phyloP scores from a whole-genome alignment of 805 yeast genomes.

The Teunomyces cretensis region DNA sequence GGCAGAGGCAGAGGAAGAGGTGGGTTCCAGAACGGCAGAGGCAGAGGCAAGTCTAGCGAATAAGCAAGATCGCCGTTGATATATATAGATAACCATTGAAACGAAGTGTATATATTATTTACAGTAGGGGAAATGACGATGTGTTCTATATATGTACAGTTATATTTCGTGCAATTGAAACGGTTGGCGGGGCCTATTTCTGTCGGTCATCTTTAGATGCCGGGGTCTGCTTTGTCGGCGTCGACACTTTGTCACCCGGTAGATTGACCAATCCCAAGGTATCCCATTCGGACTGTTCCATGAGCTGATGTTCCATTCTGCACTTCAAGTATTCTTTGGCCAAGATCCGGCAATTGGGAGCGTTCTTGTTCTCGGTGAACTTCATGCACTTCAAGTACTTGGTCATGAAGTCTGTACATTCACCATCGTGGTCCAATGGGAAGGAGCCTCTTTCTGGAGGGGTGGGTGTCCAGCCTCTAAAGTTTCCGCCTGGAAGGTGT shows the following conservation, averaged over 20 bases:
- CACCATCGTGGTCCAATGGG: constrained; percentile 86
- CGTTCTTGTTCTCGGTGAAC: constrained; percentile 75
- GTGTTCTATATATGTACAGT: background rate
- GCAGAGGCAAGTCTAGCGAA: background rate
- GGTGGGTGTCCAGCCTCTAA: constrained; percentile 60
- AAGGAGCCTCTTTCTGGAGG: constrained; percentile 98
- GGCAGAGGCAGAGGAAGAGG: constrained; percentile 9
- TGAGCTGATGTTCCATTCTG: constrained; percentile 73
- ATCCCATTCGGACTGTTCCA: constrained; percentile 45
- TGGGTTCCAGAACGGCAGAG: background rate
- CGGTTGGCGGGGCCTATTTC: background rate
- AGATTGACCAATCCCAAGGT: constrained; percentile 42
- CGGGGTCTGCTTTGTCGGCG: constrained; percentile 1
- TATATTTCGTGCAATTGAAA: background rate
- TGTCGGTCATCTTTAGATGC: background rate
- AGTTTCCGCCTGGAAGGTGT: constrained; percentile 15
- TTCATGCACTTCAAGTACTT: constrained; percentile 78
- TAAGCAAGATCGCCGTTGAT: background rate
- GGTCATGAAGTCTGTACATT: constrained; percentile 74
- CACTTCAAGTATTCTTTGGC: constrained; percentile 84
- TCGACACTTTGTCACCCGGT: constrained; percentile 31
- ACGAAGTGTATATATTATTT: background rate
- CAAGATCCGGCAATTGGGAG: constrained; percentile 83
- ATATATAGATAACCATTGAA: too few species aligned
- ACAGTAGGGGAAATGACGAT: background rate